Conservation (phyloP, 2,329 filamentous ascomycete genomes). For the Septoria linicola region DNA sequence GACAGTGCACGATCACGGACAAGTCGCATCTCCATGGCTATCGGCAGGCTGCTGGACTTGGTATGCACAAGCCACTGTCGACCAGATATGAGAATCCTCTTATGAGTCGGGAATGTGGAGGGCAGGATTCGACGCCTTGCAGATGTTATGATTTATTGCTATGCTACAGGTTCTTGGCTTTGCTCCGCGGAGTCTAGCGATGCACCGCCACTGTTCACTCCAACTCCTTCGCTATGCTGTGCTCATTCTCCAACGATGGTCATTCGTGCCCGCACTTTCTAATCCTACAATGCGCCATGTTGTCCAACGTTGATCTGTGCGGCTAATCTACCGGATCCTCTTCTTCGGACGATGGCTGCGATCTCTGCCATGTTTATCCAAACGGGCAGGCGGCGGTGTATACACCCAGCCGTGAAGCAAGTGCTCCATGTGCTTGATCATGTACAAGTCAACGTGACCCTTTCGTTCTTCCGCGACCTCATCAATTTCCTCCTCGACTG, state of each 20-base stretch:
- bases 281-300: constrained; percentile 3
- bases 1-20: neutral
- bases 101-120: neutral
- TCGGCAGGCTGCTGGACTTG: constrained; percentile 3
- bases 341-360: constrained; percentile 39
- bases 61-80: neutral
- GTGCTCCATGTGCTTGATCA: constrained; percentile 39
- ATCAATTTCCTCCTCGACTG: constrained; percentile 44
- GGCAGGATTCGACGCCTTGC: too few relatives aligned
- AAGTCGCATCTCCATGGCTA: constrained; percentile 6
- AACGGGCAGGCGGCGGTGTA: constrained; percentile 36
- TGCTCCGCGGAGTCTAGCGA: too few relatives aligned
- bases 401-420: constrained; percentile 36
- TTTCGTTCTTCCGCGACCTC: constrained; percentile 56
- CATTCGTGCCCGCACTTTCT: neutral
- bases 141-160: neutral
- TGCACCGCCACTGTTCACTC: neutral
- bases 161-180: constrained; percentile 2
- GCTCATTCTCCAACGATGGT: neutral
- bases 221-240: constrained; percentile 18
- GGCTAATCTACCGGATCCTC: constrained; percentile 27
- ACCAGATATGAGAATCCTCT: too few relatives aligned
- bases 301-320: neutral
- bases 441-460: constrained; percentile 67
- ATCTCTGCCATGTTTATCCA: constrained; percentile 41